Evolutionary conservation across 768 basidiomycete genomes (phyloP).

Genomic region (Lactifluus hygrophoroides): DNA sequence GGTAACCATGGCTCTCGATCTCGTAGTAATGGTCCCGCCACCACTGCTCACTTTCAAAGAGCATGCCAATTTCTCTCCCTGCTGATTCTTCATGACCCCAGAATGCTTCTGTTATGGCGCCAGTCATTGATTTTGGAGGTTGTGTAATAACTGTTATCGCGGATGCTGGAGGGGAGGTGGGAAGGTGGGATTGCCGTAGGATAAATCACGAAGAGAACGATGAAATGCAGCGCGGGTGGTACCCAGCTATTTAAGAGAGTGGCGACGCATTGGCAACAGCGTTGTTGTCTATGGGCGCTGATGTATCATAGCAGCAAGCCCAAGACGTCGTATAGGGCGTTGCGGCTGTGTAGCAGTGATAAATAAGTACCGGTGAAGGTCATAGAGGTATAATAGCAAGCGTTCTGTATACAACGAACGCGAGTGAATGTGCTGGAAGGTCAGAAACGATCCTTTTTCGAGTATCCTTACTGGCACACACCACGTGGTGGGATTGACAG

Average conservation of each 20-base stretch:
- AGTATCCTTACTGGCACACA: no score
- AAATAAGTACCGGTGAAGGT: background rate
- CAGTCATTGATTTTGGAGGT: background rate
- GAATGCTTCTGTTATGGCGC: background rate
- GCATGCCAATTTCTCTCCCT: background rate
- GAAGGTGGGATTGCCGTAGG: background rate
- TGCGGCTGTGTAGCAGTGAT: background rate
- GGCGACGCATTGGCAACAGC: no score
- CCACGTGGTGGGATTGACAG: no score
- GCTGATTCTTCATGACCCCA: background rate
- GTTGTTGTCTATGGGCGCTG: background rate
- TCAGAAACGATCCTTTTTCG: no score
- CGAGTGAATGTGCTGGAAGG: background rate
- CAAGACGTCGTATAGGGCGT: background rate
- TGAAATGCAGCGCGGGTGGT: background rate
- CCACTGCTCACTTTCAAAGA: constrained; percentile 7
- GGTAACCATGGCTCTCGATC: constrained; percentile 6
- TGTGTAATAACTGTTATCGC: background rate
- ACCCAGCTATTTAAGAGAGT: background rate
- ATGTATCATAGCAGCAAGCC: background rate
- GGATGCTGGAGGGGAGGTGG: background rate
- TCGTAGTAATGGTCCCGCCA: constrained; percentile 7
- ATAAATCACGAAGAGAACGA: background rate
- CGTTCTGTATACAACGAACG: background rate
- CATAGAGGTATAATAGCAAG: background rate